phyloP scores from a whole-genome alignment of 306 rosid species.

The Fagus sylvatica region DNA sequence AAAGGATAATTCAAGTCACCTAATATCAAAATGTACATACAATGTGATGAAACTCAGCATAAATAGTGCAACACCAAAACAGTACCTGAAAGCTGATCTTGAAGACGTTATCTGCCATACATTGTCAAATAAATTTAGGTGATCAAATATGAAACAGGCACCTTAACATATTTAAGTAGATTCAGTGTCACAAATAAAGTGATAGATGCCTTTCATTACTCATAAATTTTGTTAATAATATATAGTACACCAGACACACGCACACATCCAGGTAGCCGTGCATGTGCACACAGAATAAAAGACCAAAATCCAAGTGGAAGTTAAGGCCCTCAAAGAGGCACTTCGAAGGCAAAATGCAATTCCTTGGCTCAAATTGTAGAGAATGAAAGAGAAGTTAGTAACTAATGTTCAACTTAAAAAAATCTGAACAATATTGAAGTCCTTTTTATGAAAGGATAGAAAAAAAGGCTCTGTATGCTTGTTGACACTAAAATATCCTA shows the following conservation, averaged over 20 bases:
- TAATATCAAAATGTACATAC: neutral
- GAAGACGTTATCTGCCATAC: slow-evolving; percentile 9
- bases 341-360: slow-evolving; percentile 5
- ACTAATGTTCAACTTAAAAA: slow-evolving; percentile 35
- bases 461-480: slow-evolving; percentile 58
- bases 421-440: slow-evolving; percentile 26
- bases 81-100: slow-evolving; percentile 11
- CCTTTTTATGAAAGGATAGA: slow-evolving; percentile 35
- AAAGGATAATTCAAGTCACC: neutral
- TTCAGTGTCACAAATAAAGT: neutral
- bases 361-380: slow-evolving; percentile 30
- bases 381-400: slow-evolving; percentile 35
- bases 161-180: slow-evolving; percentile 10
- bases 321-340: neutral
- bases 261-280: neutral
- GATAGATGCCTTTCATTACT: neutral
- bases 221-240: neutral
- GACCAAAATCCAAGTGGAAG: slow-evolving; percentile 1
- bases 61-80: slow-evolving; percentile 13
- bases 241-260: neutral
- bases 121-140: neutral
- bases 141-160: slow-evolving; percentile 3
- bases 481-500: slow-evolving; percentile 75
- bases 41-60: no score
- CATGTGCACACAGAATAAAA: neutral